Evolutionary conservation across 2,329 filamentous ascomycete species (phyloP), one percentile per base, ranked within the genome.

Genomic region (Dryadomyces sulphureus): DNA sequence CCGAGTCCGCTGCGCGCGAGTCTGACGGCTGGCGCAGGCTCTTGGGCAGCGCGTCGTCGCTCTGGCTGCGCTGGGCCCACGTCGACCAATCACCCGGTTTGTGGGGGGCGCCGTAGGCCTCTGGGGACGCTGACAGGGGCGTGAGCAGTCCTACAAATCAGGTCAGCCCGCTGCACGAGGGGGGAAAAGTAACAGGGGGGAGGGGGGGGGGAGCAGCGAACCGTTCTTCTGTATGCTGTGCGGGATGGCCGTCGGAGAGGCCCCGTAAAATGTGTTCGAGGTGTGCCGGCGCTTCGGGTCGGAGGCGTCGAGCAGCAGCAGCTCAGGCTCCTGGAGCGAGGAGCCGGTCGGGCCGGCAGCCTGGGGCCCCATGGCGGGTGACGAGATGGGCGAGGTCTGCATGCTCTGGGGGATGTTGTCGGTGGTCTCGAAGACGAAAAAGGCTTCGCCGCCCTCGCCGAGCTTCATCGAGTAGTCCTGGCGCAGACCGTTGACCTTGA

Each of bases 401-500:
- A 96, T 68, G 47, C 84, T 86, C 61, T 85, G 83, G n/a, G 92
- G 92, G 49, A 98, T 92, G 56, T 79, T 82, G 54, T 90, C 86
- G 45, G 81, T 83, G 8, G 92, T 98, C 66, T 96, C 88, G 58
- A 98, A 96, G 52, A 98, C 88, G 63, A 98, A 98, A 67, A 98
- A 98, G 22, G 92, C 92, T 67, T 98, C 92, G 53, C 92, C 92
- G 45, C 87, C 92, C 61, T 98, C 92, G 39, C 92, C 92, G 19
- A 98, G 74, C 67, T 98, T 98, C 92, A 98, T 98, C 41, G 92
- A 80, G 68, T 94, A 95, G 54, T 92, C 74, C 62, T 94, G 88
- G 65, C 92, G 93, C 50, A 75, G 67, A 57, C 85, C 84, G 70
- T 98, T 98, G 72, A 98, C 89, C 56, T 76, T 77, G 67, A 98